Evolutionary conservation across 169 alveolate genomes (phyloP).

Genomic region (Cryptosporidium baileyi): DNA sequence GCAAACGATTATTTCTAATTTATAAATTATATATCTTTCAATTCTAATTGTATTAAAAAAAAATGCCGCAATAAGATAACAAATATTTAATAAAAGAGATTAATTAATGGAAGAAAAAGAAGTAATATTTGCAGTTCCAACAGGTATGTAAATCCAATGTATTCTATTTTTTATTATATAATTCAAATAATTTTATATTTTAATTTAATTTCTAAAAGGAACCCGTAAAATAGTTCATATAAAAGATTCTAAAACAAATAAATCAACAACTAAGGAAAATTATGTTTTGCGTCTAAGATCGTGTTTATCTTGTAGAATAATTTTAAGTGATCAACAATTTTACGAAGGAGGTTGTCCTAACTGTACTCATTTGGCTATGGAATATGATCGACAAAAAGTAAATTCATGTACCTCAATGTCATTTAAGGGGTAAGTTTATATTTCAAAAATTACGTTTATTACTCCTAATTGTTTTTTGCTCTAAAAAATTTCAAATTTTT

Average conservation of each 20-base stretch:
- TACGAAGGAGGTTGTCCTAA: conserved; percentile 88
- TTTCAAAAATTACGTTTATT: neutral
- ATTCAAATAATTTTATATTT: neutral
- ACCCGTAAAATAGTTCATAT: conserved; percentile 28
- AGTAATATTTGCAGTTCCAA: conserved; percentile 51
- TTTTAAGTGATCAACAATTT: conserved; percentile 84
- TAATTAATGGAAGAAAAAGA: conserved; percentile 27
- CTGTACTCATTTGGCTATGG: conserved; percentile 85
- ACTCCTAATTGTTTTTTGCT: neutral
- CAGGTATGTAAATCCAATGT: conserved; percentile 9
- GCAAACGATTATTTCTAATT: too few species aligned
- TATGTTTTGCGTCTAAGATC: conserved; percentile 80
- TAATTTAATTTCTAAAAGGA: neutral
- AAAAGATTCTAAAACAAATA: conserved; percentile 50
- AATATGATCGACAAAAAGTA: conserved; percentile 84
- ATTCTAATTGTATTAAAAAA: too few species aligned
- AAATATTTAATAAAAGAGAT: neutral
- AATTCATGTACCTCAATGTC: conserved; percentile 85
- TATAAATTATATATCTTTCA: too few species aligned
- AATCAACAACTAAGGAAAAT: conserved; percentile 26
- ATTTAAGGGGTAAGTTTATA: conserved; percentile 71
- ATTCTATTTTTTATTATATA: neutral
- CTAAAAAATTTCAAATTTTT: neutral
- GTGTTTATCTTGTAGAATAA: conserved; percentile 83
- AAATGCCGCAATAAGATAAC: neutral